Evolutionary conservation across 2,329 filamentous ascomycete species (phyloP), one percentile per base, ranked within the genome.

Genomic region (Ceratocystis smalleyi): DNA sequence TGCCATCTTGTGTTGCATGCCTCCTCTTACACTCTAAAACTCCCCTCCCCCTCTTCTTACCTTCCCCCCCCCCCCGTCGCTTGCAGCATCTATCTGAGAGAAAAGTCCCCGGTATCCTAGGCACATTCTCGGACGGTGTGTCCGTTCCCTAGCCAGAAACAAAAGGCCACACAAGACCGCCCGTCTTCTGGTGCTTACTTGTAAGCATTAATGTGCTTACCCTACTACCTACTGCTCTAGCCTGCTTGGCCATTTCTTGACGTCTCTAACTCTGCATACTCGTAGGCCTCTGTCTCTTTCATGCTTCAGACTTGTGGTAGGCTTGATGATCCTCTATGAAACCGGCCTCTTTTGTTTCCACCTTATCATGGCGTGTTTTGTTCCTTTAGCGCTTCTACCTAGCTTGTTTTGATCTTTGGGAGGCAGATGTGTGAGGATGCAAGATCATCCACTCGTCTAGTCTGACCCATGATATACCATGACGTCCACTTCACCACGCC

Each of bases 311-410:
- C 54, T 57, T 57, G 54, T 57, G 54, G 30, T 57, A 35, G 54
- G 4, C 27, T 17, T n/a, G 27, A 24, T 57, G 27, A 57, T 57
- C 54, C 24, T 30, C 8, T 15, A 22, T 57, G 54, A 57, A 57
- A 57, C 54, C 54, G 54, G 54, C 27, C n/a, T 57, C 54, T n/a
- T 32, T 32, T 61, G 59, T 61, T 43, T 43, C 35, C 59, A 61
- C n/a, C 22, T 35, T 43, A 43, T 45, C 59, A 43, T 61, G 35
- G 24, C 22, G 5, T 24, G 32, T 19, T 40, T 19, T 43, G 32
- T 22, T 60, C 7, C 10, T 60, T 27, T 19, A 43, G 32, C n/a
- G 10, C 54, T 10, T 57, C 54, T 35, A 17, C 1, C 54, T 35
- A 3, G 4, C 27, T 32, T n/a, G 4, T n/a, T 57, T 15, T 57